These are phyloP conservation scores for Mycena polygramma DNA, from an alignment of 768 basidiomycete species.

Conservation along the genomic window DNA sequence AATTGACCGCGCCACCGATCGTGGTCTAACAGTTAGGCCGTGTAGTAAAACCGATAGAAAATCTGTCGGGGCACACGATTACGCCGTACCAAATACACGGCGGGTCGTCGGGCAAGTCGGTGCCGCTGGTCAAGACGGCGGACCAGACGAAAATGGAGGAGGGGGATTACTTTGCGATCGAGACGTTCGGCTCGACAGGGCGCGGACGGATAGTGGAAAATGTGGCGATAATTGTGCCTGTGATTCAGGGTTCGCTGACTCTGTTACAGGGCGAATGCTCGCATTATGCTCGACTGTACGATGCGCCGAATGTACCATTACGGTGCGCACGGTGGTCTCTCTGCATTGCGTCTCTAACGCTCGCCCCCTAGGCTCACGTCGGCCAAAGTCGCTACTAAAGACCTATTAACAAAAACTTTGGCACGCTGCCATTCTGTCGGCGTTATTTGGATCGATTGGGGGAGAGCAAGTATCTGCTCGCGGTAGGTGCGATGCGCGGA, in stretches of 20 bases:
- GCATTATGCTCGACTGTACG: slow-evolving; percentile 85
- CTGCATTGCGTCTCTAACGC: slow-evolving; percentile 23
- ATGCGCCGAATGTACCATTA: slow-evolving; percentile 80
- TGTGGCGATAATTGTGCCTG: slow-evolving; percentile 50
- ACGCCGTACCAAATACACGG: slow-evolving; percentile 93
- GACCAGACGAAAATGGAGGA: slow-evolving; percentile 99
- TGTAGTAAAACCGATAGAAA: slow-evolving; percentile 93
- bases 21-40: not conserved
- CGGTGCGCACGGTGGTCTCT: slow-evolving; percentile 60
- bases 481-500: slow-evolving; percentile 62
- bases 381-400: slow-evolving; percentile 87
- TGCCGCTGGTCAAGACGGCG: slow-evolving; percentile 89
- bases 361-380: slow-evolving; percentile 72
- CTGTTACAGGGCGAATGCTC: slow-evolving; percentile 85
- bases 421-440: slow-evolving; percentile 95
- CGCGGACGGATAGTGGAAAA: slow-evolving; percentile 88
- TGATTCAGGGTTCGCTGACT: slow-evolving; percentile 4
- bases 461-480: slow-evolving; percentile 93
- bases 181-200: slow-evolving; percentile 99
- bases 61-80: slow-evolving; percentile 96
- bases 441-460: slow-evolving; percentile 94
- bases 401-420: slow-evolving; percentile 94
- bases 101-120: slow-evolving; percentile 74
- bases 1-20: slow-evolving; percentile 1
- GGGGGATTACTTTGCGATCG: slow-evolving; percentile 98